Base-by-base conservation (phyloP, 2,329 filamentous ascomycete genomes). In the Colletotrichum acutatum region DNA sequence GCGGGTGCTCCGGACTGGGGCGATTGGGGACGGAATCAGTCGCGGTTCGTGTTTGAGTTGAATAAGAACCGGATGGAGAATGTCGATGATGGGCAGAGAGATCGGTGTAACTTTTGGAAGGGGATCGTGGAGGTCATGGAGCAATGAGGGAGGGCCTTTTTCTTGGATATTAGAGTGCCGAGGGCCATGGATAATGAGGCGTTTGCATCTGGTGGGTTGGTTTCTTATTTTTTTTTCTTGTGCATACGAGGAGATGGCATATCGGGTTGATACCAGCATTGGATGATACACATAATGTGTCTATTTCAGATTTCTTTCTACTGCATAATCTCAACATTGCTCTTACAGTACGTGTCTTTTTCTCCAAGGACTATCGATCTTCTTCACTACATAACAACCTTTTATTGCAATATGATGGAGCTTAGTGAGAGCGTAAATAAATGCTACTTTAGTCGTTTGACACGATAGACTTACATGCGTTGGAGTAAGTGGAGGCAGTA, bases 101-200 rank as follows among this genome's bases (percentile, higher is more conserved):
- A 74, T 6, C 78, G 85, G 65, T 88, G 86, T 72, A 74, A 74
- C 19, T 84, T 85, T 64, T 88, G 86, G 86, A 75, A 77, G 58
- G 78, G 75, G 3, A 76, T 86, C 65, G 82, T 79, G 34, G 77
- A 78, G 32, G 74, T 77, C 0, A 81, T 76, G 32, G 72, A 77
- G 60, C 78, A 75, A 56, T 73, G 54, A 32, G 14, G 1, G 12
- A 4, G 32, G 9, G 16, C 37, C 0, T 42, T 42, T 19, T 53
- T 22, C 5, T n/a, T 22, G 1, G 5, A 30, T 28, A 59, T 34
- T 6, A 37, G 4, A 34, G 9, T 19, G 19, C 11, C 5, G n/a
- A 6, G 22, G 54, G 22, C n/a, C n/a, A 60, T 37, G 53, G 42
- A 30, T 66, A 53, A 71, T 71, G 71, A 73, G 71, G 60, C 66